Evolutionary conservation across 192 early-diverging fungal genomes (phyloP).

Genomic region (Borealophlyctis nickersoniae): DNA sequence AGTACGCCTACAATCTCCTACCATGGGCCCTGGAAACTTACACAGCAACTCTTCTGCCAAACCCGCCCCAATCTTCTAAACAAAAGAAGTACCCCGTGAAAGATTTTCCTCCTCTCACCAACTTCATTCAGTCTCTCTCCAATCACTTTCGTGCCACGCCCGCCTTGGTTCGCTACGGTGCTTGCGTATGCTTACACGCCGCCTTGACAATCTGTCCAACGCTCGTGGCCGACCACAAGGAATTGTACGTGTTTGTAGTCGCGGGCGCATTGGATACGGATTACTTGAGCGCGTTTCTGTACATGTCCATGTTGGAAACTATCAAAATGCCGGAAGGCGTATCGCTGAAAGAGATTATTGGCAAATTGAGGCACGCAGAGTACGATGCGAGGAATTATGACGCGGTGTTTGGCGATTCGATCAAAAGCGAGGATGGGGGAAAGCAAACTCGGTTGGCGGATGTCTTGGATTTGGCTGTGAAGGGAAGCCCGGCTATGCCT

Average conservation of each 20-base stretch:
- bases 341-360: slow-evolving; percentile 25
- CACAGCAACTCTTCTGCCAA: slow-evolving; percentile 19
- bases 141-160: slow-evolving; percentile 56
- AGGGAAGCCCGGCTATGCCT: slow-evolving; percentile 36
- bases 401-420: slow-evolving; percentile 19
- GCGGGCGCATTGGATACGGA: slow-evolving; percentile 54
- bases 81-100: slow-evolving; percentile 23
- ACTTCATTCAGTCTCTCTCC: slow-evolving; percentile 42
- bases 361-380: slow-evolving; percentile 8
- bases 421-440: neutral
- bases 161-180: slow-evolving; percentile 50
- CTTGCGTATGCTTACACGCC: slow-evolving; percentile 45
- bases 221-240: slow-evolving; percentile 28
- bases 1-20: slow-evolving; percentile 52
- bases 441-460: slow-evolving; percentile 18
- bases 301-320: slow-evolving; percentile 45
- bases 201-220: slow-evolving; percentile 37
- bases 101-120: slow-evolving; percentile 30
- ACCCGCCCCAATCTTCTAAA: slow-evolving; percentile 12
- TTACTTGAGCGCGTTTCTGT: slow-evolving; percentile 45
- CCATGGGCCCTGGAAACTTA: slow-evolving; percentile 52
- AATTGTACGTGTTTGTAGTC: slow-evolving; percentile 41
- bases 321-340: neutral
- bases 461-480: slow-evolving; percentile 34
- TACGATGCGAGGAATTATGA: slow-evolving; percentile 31